Evolutionary conservation across 1,284 basidiomycete species (phyloP).

Genomic region (Ustilago shanxiensis): DNA sequence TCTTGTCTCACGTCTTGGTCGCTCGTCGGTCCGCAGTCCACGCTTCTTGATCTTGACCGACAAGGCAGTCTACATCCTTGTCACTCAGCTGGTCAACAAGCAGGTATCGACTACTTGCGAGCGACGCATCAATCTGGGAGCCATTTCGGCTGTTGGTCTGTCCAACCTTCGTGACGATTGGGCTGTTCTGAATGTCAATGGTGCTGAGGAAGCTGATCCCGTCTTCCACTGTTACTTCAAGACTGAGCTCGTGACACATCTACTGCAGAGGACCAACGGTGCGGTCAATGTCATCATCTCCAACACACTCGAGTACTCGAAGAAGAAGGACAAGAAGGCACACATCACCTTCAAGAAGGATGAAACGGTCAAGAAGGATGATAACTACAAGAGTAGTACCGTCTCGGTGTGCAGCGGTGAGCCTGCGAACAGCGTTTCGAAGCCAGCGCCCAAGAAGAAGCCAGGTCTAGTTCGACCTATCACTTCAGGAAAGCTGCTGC

Average conservation of each 20-base stretch:
- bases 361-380: conserved; percentile 82
- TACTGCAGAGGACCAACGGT: conserved; percentile 84
- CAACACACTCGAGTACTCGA: conserved; percentile 76
- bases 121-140: conserved; percentile 87
- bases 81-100: conserved; percentile 74
- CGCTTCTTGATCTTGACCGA: conserved; percentile 89
- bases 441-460: conserved; percentile 87
- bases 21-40: conserved; percentile 92
- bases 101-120: conserved; percentile 80
- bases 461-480: conserved; percentile 85
- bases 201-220: conserved; percentile 89
- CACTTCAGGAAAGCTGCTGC: conserved; percentile 84
- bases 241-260: conserved; percentile 88
- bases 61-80: conserved; percentile 87
- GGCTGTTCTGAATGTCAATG: conserved; percentile 77
- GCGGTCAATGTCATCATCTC: conserved; percentile 76
- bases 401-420: conserved; percentile 91
- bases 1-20: conserved; percentile 85
- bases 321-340: conserved; percentile 97
- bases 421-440: conserved; percentile 81
- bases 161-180: conserved; percentile 94
- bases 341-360: conserved; percentile 90
- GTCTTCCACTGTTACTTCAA: conserved; percentile 93
- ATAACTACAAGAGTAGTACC: conserved; percentile 92
- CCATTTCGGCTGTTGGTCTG: conserved; percentile 86